phyloP scores from a whole-genome alignment of 2,329 filamentous ascomycete genomes.

The Colletotrichum karsti region DNA sequence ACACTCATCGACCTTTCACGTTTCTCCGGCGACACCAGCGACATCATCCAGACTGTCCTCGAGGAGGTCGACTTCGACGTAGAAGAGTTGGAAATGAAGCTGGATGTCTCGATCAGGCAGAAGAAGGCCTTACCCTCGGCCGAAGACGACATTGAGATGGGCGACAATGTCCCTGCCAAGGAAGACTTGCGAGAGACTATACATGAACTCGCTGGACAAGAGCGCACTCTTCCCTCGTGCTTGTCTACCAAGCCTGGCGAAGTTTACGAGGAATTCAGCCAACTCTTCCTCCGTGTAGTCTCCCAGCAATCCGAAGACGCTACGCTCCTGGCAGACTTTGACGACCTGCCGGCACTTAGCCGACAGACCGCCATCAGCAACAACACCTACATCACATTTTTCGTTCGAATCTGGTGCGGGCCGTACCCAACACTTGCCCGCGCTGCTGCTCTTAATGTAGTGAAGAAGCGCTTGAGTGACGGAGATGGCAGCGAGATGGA shows the following conservation, averaged over 20 bases:
- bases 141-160: constrained; percentile 61
- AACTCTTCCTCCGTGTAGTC: constrained; percentile 64
- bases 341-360: constrained; percentile 62
- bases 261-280: constrained; percentile 66
- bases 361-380: constrained; percentile 63
- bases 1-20: constrained; percentile 74
- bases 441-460: constrained; percentile 73
- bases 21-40: constrained; percentile 63
- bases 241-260: constrained; percentile 58
- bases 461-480: constrained; percentile 64
- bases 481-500: constrained; percentile 63
- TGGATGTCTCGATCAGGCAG: constrained; percentile 75
- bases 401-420: constrained; percentile 78
- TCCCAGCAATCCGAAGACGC: constrained; percentile 50
- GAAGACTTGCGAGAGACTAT: constrained; percentile 50
- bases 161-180: constrained; percentile 37
- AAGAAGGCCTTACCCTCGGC: constrained; percentile 57
- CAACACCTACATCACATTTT: constrained; percentile 78
- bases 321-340: constrained; percentile 57
- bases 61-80: constrained; percentile 76
- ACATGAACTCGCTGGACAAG: constrained; percentile 45
- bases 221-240: constrained; percentile 56
- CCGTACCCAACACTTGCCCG: constrained; percentile 75
- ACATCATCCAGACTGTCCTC: constrained; percentile 73
- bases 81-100: constrained; percentile 76